Evolutionary conservation across 2,329 filamentous ascomycete species (phyloP).

Genomic region (Lachnellula hyalina): DNA sequence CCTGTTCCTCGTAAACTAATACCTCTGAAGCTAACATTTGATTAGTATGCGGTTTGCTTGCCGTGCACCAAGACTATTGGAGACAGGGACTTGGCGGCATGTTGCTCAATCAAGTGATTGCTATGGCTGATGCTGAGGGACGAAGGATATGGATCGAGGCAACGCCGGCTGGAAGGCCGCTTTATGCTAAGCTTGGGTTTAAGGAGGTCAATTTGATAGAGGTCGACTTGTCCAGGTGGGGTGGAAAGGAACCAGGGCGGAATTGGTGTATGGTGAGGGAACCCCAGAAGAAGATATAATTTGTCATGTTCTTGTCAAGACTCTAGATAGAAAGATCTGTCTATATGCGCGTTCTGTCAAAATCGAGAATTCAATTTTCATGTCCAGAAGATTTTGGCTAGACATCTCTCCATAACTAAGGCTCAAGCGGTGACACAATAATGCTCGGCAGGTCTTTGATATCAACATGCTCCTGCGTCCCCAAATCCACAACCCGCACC

Average conservation of each 20-base stretch:
- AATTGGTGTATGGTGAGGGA: constrained; percentile 29
- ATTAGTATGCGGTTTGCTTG: constrained; percentile 35
- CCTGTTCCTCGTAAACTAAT: background rate
- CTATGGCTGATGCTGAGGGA: constrained; percentile 32
- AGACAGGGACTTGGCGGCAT: constrained; percentile 33
- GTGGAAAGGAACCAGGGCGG: constrained; percentile 15
- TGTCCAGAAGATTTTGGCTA: background rate
- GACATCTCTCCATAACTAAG: background rate
- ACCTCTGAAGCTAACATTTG: background rate
- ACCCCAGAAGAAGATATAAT: constrained; percentile 7
- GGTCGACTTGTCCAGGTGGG: constrained; percentile 27
- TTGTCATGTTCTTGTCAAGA: background rate
- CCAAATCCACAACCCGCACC: constrained; percentile 67
- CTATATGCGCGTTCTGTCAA: too few species aligned
- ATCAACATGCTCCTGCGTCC: constrained; percentile 70
- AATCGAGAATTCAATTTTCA: too few species aligned
- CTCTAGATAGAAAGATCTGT: background rate
- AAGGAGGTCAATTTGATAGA: constrained; percentile 31
- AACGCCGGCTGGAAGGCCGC: constrained; percentile 31
- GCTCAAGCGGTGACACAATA: constrained; percentile 40
- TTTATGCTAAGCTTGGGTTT: constrained; percentile 38
- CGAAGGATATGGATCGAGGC: constrained; percentile 36
- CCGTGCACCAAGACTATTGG: constrained; percentile 33
- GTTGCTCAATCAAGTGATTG: constrained; percentile 34
- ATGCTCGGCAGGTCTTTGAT: constrained; percentile 69